phyloP scores from a whole-genome alignment of 2,329 filamentous ascomycete species.

The Aspergillus chevalieri region DNA sequence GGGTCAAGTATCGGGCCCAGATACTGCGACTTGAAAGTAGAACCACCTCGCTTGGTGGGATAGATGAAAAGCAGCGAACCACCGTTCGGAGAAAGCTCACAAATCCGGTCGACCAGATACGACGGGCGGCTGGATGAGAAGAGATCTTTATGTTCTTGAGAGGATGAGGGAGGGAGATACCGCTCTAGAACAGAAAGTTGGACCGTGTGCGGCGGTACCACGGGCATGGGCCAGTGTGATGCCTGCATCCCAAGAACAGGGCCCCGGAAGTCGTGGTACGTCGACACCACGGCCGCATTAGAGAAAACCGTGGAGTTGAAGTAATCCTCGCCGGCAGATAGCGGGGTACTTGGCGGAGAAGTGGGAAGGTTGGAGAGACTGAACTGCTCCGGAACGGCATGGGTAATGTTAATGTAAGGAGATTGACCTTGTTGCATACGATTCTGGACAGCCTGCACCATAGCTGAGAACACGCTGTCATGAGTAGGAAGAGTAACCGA shows the following conservation, averaged over 20 bases:
- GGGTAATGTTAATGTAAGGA: conserved; percentile 59
- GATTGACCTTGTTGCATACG: conserved; percentile 46
- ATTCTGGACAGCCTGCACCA: conserved; percentile 52
- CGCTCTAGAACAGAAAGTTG: conserved; percentile 58
- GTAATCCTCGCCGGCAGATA: conserved; percentile 51
- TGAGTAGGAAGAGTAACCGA: conserved; percentile 22
- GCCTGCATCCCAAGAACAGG: conserved; percentile 31
- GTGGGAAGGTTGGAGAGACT: conserved; percentile 56
- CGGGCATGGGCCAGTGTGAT: conserved; percentile 48
- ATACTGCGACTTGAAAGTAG: conserved; percentile 55
- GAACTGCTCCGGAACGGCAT: conserved; percentile 58
- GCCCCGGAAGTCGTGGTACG: conserved; percentile 51
- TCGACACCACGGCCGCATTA: conserved; percentile 54
- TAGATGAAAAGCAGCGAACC: conserved; percentile 59
- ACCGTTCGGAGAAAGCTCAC: conserved; percentile 52
- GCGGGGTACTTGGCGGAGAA: conserved; percentile 57
- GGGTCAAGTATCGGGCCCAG: conserved; percentile 58
- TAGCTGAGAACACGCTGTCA: conserved; percentile 45
- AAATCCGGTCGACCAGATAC: conserved; percentile 54
- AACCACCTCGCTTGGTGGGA: conserved; percentile 52
- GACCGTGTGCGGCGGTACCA: conserved; percentile 56
- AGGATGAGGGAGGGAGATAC: conserved; percentile 58
- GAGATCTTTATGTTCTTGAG: conserved; percentile 54
- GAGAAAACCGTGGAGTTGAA: conserved; percentile 58
- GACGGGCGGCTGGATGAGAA: conserved; percentile 52